These are phyloP conservation scores for Globisporangium irregulare DNA, from an alignment of 352 stramenopile species.

Conservation along the genomic window DNA sequence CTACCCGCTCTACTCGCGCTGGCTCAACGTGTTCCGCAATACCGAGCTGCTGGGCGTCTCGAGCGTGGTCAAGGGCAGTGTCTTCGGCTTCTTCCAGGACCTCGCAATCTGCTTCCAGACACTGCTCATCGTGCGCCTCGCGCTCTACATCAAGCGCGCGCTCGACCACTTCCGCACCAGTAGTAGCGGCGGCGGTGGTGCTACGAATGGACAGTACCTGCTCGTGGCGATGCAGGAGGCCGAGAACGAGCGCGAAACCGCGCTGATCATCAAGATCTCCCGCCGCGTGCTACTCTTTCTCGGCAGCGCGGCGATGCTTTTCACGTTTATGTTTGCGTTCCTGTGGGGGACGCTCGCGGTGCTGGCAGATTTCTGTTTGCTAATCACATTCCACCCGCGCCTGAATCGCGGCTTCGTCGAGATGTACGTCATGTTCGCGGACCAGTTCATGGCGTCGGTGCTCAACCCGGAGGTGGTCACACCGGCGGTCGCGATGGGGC, in stretches of 20 bases:
- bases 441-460: constrained; percentile 53
- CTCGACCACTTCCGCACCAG: constrained; percentile 20
- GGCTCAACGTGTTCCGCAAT: constrained; percentile 58
- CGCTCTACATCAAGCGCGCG: neutral
- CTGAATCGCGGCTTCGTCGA: constrained; percentile 62
- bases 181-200: constrained; percentile 13
- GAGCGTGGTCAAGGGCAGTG: constrained; percentile 43
- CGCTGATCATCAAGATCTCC: constrained; percentile 3
- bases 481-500: constrained; percentile 39
- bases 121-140: constrained; percentile 13
- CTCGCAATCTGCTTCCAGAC: constrained; percentile 60
- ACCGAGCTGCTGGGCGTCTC: constrained; percentile 42
- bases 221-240: constrained; percentile 17
- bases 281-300: constrained; percentile 5
- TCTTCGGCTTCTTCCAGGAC: constrained; percentile 52
- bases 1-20: constrained; percentile 47
- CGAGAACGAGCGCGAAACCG: constrained; percentile 7
- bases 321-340: constrained; percentile 28
- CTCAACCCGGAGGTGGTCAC: constrained; percentile 58
- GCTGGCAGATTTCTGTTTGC: constrained; percentile 64
- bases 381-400: constrained; percentile 60
- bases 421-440: constrained; percentile 61
- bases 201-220: constrained; percentile 34
- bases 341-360: constrained; percentile 49
- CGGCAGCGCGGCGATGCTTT: neutral